Percentiles rank a stretch among this genome's conserved stretches.
Conservation (phyloP, 129 eudicot species). For the Tanacetum coccineum region DNA sequence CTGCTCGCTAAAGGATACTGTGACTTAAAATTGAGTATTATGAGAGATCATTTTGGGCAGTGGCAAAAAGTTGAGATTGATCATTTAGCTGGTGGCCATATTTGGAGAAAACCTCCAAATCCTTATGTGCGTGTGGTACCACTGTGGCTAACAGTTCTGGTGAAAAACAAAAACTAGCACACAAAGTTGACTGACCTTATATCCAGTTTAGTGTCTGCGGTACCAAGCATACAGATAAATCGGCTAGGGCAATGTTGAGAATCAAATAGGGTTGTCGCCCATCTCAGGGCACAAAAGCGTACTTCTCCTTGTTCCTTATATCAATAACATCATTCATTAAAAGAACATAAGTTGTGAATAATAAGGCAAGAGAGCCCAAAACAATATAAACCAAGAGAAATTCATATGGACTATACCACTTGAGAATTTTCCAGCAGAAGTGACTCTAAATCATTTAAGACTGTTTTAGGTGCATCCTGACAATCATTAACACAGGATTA, state of each 20-base stretch:
- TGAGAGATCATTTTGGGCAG: not conserved
- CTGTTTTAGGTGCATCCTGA: constrained; percentile 78
- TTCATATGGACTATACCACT: constrained; percentile 49
- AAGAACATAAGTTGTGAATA: constrained; percentile 5
- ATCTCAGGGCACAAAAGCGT: constrained; percentile 94
- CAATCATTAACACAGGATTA: constrained; percentile 25
- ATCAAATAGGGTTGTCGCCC: constrained; percentile 91
- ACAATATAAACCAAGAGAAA: constrained; percentile 16
- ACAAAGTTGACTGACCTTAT: constrained; percentile 53
- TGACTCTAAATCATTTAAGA: constrained; percentile 70
- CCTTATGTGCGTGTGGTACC: not conserved
- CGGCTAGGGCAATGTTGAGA: constrained; percentile 88
- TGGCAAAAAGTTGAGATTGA: not conserved
- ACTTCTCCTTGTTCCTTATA: constrained; percentile 88
- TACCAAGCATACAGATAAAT: constrained; percentile 92
- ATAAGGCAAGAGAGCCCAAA: constrained; percentile 15
- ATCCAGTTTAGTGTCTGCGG: constrained; percentile 80
- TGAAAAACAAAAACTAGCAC: not conserved
- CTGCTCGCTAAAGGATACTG: no score
- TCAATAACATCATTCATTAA: constrained; percentile 19
- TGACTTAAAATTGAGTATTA: no score
- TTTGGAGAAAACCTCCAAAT: not conserved
- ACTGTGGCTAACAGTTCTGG: not conserved
- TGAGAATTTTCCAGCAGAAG: constrained; percentile 77
- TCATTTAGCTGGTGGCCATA: no score